phyloP scores from a whole-genome alignment of 495 filamentous ascomycete genomes.

The Xylaria telfairii region DNA sequence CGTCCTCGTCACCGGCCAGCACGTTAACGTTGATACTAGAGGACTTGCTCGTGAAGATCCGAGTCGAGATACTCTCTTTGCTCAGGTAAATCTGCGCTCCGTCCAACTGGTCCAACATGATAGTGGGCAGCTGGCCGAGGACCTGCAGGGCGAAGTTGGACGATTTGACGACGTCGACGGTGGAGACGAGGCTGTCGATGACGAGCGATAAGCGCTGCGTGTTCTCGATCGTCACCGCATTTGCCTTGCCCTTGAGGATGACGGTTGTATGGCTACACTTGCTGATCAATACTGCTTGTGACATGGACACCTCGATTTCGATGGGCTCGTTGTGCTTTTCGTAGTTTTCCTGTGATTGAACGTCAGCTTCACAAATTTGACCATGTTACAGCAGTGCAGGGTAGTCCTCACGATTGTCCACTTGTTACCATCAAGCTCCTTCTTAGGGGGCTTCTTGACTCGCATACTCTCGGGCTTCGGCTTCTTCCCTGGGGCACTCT shows the following conservation, averaged over 20 bases:
- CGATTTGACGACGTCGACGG: conserved; percentile 92
- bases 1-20: conserved; percentile 68
- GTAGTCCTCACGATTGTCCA: conserved; percentile 74
- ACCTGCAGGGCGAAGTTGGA: conserved; percentile 92
- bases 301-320: conserved; percentile 77
- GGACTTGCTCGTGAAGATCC: conserved; percentile 89
- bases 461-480: conserved; percentile 96
- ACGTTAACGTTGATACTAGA: conserved; percentile 85
- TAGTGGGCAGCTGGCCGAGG: conserved; percentile 78
- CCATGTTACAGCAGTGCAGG: not conserved
- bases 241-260: conserved; percentile 88
- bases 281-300: conserved; percentile 90
- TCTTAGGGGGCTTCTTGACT: conserved; percentile 87
- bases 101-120: conserved; percentile 92
- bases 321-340: conserved; percentile 76
- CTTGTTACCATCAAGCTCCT: conserved; percentile 92
- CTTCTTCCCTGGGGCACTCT: conserved; percentile 85
- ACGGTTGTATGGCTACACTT: conserved; percentile 90
- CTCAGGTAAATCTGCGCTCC: conserved; percentile 85
- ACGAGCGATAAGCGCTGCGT: conserved; percentile 82
- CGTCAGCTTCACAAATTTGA: conserved; percentile 16
- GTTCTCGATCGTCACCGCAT: conserved; percentile 93
- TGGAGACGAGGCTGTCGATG: conserved; percentile 86
- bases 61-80: conserved; percentile 74
- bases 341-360: conserved; percentile 74